Base-by-base conservation (phyloP, 768 basidiomycete genomes). In the Suillus lakei region DNA sequence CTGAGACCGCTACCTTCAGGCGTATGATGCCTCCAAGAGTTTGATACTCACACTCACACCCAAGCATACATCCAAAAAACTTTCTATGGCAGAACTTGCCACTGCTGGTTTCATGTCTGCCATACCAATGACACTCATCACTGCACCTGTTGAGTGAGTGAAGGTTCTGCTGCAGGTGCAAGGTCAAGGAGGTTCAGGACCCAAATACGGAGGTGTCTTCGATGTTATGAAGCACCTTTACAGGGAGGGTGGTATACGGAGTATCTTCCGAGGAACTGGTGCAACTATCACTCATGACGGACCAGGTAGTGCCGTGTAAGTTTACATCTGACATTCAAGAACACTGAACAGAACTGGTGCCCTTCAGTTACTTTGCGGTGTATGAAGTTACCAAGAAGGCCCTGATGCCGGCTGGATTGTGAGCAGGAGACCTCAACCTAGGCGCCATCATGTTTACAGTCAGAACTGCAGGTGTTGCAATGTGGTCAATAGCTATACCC, bases 401-500 rank as follows among this genome's bases (percentile, higher is more conserved):
- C 2, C 79, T 99, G 67, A 95, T 91, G 15, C 93, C 95, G 8
- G 86, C 85, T 46, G 92, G 92, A 38, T 82, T 91, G 21, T 90
- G 90, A n/a, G 85, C 92, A 3, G 84, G 88, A 43, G 89, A 95
- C 58, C 84, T 99, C 64, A 92, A 95, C 71, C 83, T 99, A 32
- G 85, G 92, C 38, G 91, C 92, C 21, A 86, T 99, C 71, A 91
- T 99, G 69, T 65, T 96, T 62, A 95, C 97, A 60, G 98, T 98
- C 69, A 98, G 96, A 61, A 89, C 87, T 46, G 98, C 98, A 1
- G 98, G 98, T 70, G 87, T 99, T 5, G 96, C 96, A 43, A 99
- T 99, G 98, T 99, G 98, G 98, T 83, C 92, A 21, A 84, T 99
- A 70, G 97, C 94, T 30, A 98, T 99, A 70, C 98, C 98, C 56